Percentiles rank a stretch among this genome's conserved stretches.
These are phyloP conservation scores for Naganishia randhawae DNA, from an alignment of 768 basidiomycete species.

Conservation along the genomic window DNA sequence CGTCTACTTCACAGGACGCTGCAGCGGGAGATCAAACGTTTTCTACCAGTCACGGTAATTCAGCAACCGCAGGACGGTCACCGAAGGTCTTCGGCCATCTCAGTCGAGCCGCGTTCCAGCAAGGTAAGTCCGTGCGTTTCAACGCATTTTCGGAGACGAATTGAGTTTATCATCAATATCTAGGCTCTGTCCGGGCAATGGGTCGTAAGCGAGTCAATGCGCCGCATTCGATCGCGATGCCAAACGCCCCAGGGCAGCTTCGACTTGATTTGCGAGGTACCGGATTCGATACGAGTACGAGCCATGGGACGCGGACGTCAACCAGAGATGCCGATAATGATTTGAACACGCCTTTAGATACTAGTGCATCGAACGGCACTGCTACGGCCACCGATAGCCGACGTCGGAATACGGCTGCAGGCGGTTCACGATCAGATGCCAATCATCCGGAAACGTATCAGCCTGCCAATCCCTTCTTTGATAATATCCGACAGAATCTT, in stretches of 20 bases:
- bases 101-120: conserved; percentile 52
- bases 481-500: conserved; percentile 65
- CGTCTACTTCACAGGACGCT: neutral
- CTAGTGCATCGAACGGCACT: conserved; percentile 1
- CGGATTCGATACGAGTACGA: neutral
- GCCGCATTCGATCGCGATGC: conserved; percentile 10
- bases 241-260: neutral
- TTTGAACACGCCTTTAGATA: neutral
- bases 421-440: conserved; percentile 33
- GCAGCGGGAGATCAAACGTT: conserved; percentile 28
- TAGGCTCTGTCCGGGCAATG: conserved; percentile 36
- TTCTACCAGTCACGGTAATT: neutral
- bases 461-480: conserved; percentile 86
- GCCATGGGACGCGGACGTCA: neutral
- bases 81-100: conserved; percentile 36
- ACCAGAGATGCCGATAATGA: neutral
- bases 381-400: conserved; percentile 3
- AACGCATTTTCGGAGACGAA: neutral
- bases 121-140: conserved; percentile 36
- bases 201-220: neutral
- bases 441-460: conserved; percentile 40
- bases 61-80: neutral
- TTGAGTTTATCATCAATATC: neutral
- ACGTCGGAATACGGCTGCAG: neutral
- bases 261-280: conserved; percentile 15